Base-by-base conservation (phyloP, 169 alveolate species). In the Plasmodium coatneyi region DNA sequence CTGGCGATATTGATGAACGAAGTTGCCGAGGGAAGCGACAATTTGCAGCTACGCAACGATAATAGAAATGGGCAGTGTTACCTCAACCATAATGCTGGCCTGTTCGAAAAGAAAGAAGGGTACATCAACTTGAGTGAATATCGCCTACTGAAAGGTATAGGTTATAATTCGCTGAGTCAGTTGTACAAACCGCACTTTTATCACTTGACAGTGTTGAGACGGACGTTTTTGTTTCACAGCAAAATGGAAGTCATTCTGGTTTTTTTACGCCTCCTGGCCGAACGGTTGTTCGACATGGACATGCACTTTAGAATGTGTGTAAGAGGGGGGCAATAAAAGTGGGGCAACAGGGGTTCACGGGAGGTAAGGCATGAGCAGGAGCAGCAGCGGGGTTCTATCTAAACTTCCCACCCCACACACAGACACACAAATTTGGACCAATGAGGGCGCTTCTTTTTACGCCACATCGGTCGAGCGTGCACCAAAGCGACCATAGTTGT, bases 101-200 rank as follows among this genome's bases (percentile, higher is more conserved):
- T 84, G n/a, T 54, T 34, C 71, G 78, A 36, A 34, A 89, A 78
- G 16, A 79, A 41, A 2, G 81, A 60, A 66, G 12, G 71, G 12
- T 60, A 72, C 71, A 89, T 79, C 49, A 71, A 79, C 32, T 41
- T 89, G 19, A 71, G 49, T 71, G 90, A 89, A 41, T 89, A 89
- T 89, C 66, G 22, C 72, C 30, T 66, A 41, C 71, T 79, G 10
- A 89, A 79, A 54, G 39, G 32, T 46, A 79, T 89, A 39, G 94
- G 94, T 32, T 89, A 89, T 89, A 89, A 89, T 54, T 36, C 94
- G 10, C 70, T 89, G 49, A 41, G 46, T 34, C 94, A 89, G 81
- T 66, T 89, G 80, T 89, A 89, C 71, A 56, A 34, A 46, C 89
- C 94, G 7, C 90, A 89, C 81, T 89, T 89, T 71, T 89, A 89